Base-by-base conservation (phyloP, 768 basidiomycete species). In the Suillus decipiens region DNA sequence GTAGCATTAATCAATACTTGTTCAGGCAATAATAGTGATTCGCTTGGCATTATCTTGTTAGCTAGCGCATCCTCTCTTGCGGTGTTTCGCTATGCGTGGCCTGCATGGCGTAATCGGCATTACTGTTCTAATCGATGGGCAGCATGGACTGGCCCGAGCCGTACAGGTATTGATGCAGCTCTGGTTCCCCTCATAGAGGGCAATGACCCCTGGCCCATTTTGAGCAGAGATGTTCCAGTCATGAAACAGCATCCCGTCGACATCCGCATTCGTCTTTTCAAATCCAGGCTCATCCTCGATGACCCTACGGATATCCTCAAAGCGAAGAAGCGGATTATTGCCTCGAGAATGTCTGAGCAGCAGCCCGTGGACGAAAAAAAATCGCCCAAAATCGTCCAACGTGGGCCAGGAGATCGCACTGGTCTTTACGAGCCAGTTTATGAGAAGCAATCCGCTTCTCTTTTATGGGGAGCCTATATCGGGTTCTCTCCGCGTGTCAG, bases 71-170 rank as follows among this genome's bases (percentile, higher is more conserved):
- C 56, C 28, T 39, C 36, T 11, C n/a, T 58, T 5, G 36, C 56
- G 6, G 56, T 57, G n/a, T 57, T 57, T 34, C 36, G 56, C 19
- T 57, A 57, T 57, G 56, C 56, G 7, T 57, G 36, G 56, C 56
- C 28, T 24, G 56, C 56, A 42, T 58, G 56, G 56, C 36, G 56
- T 10, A 58, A 58, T 58, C 36, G 36, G 6, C 56, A 58, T n/a
- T 39, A 58, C n/a, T 39, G 56, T 10, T 58, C 56, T 42, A 58
- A 58, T 36, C 56, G 36, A 36, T 58, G 36, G 56, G 28, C 31
- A 31, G 56, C 56, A 4, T 39, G 34, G 34, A 58, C 56, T 33
- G 56, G 56, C 22, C 36, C 36, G 19, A 58, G 56, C 34, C 15
- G 56, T 22, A 58, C 36, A 2, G 36, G 36, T 15, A 58, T 58